These are phyloP conservation scores for Termitomyces sp. DNA, from an alignment of 768 basidiomycete species.

Conservation along the genomic window DNA sequence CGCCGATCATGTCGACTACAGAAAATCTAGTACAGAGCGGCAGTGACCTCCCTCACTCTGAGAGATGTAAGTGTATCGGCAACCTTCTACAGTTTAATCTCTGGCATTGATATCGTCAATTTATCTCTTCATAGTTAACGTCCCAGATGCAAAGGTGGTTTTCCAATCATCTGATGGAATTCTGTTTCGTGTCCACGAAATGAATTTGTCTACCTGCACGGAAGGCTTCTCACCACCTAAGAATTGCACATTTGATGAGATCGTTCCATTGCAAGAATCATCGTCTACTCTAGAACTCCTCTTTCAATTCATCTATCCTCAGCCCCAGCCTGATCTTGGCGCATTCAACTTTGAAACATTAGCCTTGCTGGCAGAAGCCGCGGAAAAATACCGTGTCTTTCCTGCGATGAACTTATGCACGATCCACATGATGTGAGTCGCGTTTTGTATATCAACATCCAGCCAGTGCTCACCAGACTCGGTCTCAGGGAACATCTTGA, in stretches of 20 bases:
- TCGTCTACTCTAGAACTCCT: constrained; percentile 11
- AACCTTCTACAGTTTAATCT: too few species aligned
- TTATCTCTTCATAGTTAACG: background rate
- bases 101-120: background rate
- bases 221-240: constrained; percentile 8
- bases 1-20: background rate
- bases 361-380: constrained; percentile 17
- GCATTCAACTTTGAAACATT: constrained; percentile 3
- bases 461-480: background rate
- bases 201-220: background rate
- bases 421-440: constrained; percentile 14
- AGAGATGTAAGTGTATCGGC: background rate
- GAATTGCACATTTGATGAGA: constrained; percentile 5
- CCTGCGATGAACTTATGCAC: constrained; percentile 20
- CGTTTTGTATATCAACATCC: background rate
- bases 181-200: constrained; percentile 7
- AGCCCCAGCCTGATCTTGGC: constrained; percentile 7
- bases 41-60: background rate
- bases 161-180: constrained; percentile 6
- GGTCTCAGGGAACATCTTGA: background rate
- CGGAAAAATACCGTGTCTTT: constrained; percentile 21
- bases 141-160: constrained; percentile 6
- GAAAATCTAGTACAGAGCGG: background rate
- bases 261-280: constrained; percentile 9
- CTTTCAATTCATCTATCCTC: constrained; percentile 14